Evolutionary conservation across 2,329 filamentous ascomycete genomes (phyloP), one percentile per base, ranked within the genome.

Genomic region (Ophiostoma ips): DNA sequence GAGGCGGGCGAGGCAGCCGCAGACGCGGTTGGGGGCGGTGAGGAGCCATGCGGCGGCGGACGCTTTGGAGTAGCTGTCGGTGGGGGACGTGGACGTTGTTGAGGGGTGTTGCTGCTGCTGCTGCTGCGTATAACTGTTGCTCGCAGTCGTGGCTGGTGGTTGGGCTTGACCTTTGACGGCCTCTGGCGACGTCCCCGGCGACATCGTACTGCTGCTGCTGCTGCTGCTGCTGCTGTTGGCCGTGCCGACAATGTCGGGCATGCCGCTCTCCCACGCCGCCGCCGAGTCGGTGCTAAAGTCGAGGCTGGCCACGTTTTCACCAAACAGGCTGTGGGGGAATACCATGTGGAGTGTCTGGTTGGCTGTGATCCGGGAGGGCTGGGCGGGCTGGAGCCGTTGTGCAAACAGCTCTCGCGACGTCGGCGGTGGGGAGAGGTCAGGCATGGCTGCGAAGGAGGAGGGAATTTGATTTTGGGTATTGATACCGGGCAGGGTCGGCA

Each of bases 1-100:
- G 13, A 79, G 65, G 13, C 62, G 66, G 0, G 70, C 67, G 1
- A 73, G 67, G 53, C 76, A 79, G 50, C 64, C 59, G 53, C 76
- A 79, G 15, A 48, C 50, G 5, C 47, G 40, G 15, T 52, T 56
- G 3, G 53, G 53, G 6, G 51, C 53, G 21, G 48, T 52, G 11
- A 52, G 50, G 24, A 54, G 47, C 52, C 52, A 52, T 9, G n/a
- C n/a, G n/a, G 52, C 50, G 1, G 41, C 50, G 28, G 49, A 47
- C 7, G 52, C 37, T 11, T 53, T 51, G 31, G 18, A 46, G 49
- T 48, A 50, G 4, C 48, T 45, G 11, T 50, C 44, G 10, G 16
- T 13, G 6, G n/a, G n/a, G n/a, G n/a, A n/a, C n/a, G 48, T 19
- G 4, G 48, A 44, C 15, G 12, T 16, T 7, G 6, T 24, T 36